Evolutionary conservation across 2,329 filamentous ascomycete species (phyloP).

Genomic region (Ascochyta rabiei): DNA sequence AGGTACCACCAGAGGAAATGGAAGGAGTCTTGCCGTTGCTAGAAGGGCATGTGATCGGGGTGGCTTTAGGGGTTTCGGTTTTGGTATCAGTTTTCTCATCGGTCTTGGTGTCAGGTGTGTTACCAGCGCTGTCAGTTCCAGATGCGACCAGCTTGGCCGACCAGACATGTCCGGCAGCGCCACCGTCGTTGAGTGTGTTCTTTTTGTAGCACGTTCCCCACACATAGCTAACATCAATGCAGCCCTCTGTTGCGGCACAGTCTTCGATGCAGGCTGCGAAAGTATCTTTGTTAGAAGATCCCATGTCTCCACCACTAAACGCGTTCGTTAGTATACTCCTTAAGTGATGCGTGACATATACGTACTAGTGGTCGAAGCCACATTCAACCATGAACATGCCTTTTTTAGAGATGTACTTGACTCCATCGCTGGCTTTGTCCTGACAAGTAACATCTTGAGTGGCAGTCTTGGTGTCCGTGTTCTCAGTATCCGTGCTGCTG

Average conservation of each 20-base stretch:
- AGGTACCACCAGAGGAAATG: constrained; percentile 9
- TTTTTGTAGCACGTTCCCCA: constrained; percentile 14
- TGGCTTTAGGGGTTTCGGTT: background rate
- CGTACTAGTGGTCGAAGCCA: constrained; percentile 10
- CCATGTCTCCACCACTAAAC: constrained; percentile 9
- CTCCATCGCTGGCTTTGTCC: constrained; percentile 10
- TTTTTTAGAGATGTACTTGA: constrained; percentile 11
- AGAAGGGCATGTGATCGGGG: constrained; percentile 6
- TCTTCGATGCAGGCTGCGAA: constrained; percentile 16
- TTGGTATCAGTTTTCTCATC: background rate
- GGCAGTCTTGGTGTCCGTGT: background rate
- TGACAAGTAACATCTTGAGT: constrained; percentile 1
- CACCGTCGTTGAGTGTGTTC: constrained; percentile 7
- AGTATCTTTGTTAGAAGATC: constrained; percentile 3
- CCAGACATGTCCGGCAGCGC: constrained; percentile 10
- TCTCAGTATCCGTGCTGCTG: background rate
- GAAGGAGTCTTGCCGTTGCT: constrained; percentile 11
- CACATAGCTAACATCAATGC: constrained; percentile 13
- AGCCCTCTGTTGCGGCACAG: constrained; percentile 8
- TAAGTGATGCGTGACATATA: background rate
- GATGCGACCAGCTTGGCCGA: constrained; percentile 7
- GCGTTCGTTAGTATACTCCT: background rate
- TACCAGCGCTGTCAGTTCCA: background rate
- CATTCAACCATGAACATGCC: constrained; percentile 12
- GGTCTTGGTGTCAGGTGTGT: background rate